These are phyloP conservation scores for Ophiostoma sp. DNA, from an alignment of 2,329 filamentous ascomycete species.

Conservation along the genomic window DNA sequence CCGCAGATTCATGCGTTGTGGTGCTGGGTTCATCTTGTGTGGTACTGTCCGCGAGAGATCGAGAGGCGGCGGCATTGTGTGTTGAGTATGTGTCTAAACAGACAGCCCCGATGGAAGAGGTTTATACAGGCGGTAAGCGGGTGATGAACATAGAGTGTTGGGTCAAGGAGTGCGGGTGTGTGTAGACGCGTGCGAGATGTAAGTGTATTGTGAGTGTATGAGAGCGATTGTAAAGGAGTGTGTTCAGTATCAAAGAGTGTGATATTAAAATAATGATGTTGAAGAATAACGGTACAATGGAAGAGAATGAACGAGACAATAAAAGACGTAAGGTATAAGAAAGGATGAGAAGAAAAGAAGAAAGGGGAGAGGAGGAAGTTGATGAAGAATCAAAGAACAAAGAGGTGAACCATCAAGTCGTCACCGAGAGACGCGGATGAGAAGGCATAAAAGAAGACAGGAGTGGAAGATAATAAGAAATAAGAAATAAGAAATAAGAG, in stretches of 20 bases:
- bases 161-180: neutral
- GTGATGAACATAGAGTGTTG: neutral
- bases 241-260: neutral
- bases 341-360: neutral
- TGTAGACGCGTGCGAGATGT: neutral
- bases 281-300: neutral
- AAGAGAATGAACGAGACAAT: neutral
- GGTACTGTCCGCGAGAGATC: conserved; percentile 39
- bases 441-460: neutral
- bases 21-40: conserved; percentile 46
- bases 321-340: neutral
- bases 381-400: conserved; percentile 7
- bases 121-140: neutral
- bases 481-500: neutral
- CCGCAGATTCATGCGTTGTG: conserved; percentile 55
- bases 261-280: neutral
- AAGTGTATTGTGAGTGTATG: neutral
- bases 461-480: neutral
- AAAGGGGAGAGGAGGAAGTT: neutral
- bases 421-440: neutral
- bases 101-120: neutral
- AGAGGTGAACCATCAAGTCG: conserved; percentile 7
- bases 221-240: neutral
- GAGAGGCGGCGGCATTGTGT: conserved; percentile 43
- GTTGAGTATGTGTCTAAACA: neutral